Evolutionary conservation across 345 rosid genomes (phyloP), one percentile per base, ranked within the genome.

Genomic region (Trapa incisa): DNA sequence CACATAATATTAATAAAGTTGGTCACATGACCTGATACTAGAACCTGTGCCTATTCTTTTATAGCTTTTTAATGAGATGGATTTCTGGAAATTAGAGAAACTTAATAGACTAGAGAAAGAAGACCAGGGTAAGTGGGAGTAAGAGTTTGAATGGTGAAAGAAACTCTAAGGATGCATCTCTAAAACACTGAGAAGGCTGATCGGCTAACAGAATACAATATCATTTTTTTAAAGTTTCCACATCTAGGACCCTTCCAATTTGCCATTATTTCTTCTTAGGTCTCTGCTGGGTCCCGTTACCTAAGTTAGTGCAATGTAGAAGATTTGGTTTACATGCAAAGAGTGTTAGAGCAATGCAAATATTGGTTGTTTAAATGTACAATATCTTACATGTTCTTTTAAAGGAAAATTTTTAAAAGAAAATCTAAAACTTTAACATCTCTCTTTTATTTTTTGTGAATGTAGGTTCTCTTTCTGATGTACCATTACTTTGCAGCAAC

Each of bases 401-500:
- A 22, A 22, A 22, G 29, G 29, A 22, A 22, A 22, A 11, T 3
- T 8, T 10, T 3, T 10, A 5, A 6, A n/a, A 41, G 7, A 3
- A 41, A 41, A 41, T 3, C 43, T 41, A 41, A 41, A 11, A 11
- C 29, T 35, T 32, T 33, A 35, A 58, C 63, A 32, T 41, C 43
- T 22, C 37, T 54, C 58, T 68, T 22, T 60, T 22, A 43, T 66
- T 41, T 8, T 8, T 41, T 22, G 39, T 66, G 61, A 53, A 65
- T 65, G 73, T 86, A 94, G 99, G 97, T 94, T 80, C 77, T 94
- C 63, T 94, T 94, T 82, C 80, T 94, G 72, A 85, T 94, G 89
- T 94, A 89, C 69, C 99, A 94, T 81, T 94, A 94, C 84, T 94
- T 94, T 81, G 97, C 97, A 67, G 98, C 98, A 60, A 70, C 82